Evolutionary conservation across 2,329 filamentous ascomycete genomes (phyloP).

Genomic region (Calonectria leucothoes): DNA sequence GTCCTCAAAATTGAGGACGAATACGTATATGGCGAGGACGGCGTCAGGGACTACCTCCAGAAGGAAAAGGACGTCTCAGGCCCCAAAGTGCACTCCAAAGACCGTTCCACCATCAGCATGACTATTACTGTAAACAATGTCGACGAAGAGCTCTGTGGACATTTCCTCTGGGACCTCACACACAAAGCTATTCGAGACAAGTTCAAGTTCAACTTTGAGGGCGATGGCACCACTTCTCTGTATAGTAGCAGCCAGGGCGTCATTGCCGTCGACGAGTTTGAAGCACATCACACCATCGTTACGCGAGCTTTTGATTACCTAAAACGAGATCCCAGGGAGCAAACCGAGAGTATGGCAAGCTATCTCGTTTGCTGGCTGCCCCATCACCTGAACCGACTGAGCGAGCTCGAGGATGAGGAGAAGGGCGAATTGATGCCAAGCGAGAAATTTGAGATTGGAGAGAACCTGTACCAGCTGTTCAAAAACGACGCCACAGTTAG

Average conservation of each 20-base stretch:
- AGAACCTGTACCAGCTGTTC: neutral
- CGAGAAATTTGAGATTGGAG: neutral
- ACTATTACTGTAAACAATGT: neutral
- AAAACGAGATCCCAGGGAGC: neutral
- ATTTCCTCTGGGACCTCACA: neutral
- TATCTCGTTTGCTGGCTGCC: neutral
- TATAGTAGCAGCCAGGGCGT: neutral
- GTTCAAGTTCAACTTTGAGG: constrained; percentile 2
- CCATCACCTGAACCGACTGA: neutral
- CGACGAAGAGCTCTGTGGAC: neutral
- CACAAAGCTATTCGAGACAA: neutral
- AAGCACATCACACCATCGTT: neutral
- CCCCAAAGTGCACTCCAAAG: neutral
- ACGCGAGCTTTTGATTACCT: neutral
- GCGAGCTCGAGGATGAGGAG: neutral
- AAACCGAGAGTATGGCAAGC: neutral
- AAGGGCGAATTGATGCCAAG: neutral
- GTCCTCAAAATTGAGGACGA: neutral
- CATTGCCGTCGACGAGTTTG: neutral
- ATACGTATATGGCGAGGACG: neutral
- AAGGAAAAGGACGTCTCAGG: neutral
- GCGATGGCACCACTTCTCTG: neutral
- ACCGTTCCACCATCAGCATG: neutral
- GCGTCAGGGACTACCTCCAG: neutral
- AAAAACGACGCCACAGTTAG: neutral